A percentile compares a stretch with the other conserved stretches of the same genome.
phyloP scores from a whole-genome alignment of 2,329 filamentous ascomycete genomes.

The Trichoderma brevicompactum region DNA sequence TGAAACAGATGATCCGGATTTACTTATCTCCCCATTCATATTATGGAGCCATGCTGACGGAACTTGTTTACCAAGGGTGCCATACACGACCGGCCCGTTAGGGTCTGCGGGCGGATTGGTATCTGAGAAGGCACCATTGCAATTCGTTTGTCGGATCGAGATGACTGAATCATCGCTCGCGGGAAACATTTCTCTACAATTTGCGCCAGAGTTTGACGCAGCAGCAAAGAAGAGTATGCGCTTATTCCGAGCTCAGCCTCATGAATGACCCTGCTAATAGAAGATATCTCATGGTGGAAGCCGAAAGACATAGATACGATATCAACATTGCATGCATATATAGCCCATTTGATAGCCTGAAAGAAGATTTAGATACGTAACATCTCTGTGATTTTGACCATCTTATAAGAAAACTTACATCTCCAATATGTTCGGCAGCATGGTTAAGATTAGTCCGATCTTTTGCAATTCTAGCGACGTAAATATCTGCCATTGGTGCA shows the following conservation, averaged over 20 bases:
- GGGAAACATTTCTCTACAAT: slow-evolving; percentile 12
- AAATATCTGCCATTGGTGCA: slow-evolving; percentile 1
- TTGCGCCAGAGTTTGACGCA: slow-evolving; percentile 8
- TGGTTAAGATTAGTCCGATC: too few relatives aligned
- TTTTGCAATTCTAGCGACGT: background rate
- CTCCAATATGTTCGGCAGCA: background rate
- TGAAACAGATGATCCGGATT: slow-evolving; percentile 8
- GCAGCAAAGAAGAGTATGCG: slow-evolving; percentile 7
- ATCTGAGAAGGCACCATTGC: background rate
- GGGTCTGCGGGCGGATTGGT: background rate
- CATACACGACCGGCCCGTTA: background rate
- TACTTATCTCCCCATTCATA: background rate
- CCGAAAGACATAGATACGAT: slow-evolving; percentile 19
- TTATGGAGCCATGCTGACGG: background rate
- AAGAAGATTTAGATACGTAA: background rate
- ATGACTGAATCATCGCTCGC: background rate
- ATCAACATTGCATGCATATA: background rate
- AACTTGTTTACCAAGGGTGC: slow-evolving; percentile 1
- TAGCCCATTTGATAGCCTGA: slow-evolving; percentile 11
- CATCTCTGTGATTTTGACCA: background rate
- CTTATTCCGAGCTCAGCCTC: background rate
- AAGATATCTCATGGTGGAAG: background rate
- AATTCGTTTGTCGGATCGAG: slow-evolving; percentile 6
- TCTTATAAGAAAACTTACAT: background rate
- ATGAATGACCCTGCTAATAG: background rate